Base-by-base conservation (phyloP, 345 rosid genomes). In the Citrus hindsii region DNA sequence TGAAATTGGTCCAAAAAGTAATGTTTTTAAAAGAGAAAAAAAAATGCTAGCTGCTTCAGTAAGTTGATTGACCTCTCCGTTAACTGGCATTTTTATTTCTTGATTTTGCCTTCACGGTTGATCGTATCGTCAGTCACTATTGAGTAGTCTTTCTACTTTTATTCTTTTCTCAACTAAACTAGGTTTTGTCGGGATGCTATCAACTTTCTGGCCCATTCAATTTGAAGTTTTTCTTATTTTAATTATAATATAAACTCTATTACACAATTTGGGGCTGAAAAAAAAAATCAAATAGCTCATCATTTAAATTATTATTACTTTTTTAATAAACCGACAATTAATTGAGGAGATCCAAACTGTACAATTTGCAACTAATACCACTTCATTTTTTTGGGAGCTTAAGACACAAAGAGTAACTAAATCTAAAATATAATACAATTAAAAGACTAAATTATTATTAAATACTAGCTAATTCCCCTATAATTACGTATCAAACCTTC, bases 401-500 rank as follows among this genome's bases (percentile, higher is more conserved):
- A 76, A 73, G 73, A 30, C 28, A 64, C 66, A 71, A 55, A 27
- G 59, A 35, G 55, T 48, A 82, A 76, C 76, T 74, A 59, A 77
- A 76, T 55, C 80, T 71, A 81, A 72, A 55, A 73, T 61, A 63
- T 58, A 42, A 56, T 82, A 73, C 77, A 67, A 63, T 73, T 74
- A 42, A 72, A 46, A 68, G 53, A 66, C 65, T 62, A 60, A 67
- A 66, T 32, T 16, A 6, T 16, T 64, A 64, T 24, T 60, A 60
- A 24, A 10, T 25, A 65, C 53, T 67, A 73, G 69, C 79, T 63
- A 73, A 69, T 78, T 81, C 82, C 89, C 78, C 89, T 91, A 63
- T 84, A 84, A 37, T 78, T 58, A 8, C 74, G 85, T 59, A 87
- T 64, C 62, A 88, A 81, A 71, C 85, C 85, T 82, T 91, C 94